Evolutionary conservation across 2,329 filamentous ascomycete species (phyloP), one percentile per base, ranked within the genome.

Genomic region (Diaporthe velutina): DNA sequence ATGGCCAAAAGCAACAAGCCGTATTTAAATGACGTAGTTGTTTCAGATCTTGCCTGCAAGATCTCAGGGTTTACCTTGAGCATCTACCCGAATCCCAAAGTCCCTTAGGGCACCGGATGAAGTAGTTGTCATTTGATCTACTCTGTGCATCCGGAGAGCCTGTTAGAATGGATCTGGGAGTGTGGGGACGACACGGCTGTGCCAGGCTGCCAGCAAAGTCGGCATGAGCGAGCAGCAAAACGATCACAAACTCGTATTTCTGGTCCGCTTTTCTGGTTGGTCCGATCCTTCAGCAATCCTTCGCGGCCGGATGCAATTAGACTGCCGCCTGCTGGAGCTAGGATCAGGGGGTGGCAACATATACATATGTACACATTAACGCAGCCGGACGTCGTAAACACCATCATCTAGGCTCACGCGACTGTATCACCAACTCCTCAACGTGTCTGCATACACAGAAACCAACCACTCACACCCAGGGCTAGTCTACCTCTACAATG

Each of bases 221-320:
- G 15, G 35, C 42, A 35, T 17, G 30, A 38, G 30, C 15, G 52
- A 66, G 48, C 30, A 38, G 30, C 22, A 35, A 38, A 30, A 35
- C 8, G 64, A 13, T 17, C 4, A n/a, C 40, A 40, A 4, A 13
- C 30, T 68, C 64, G 64, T 68, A 40, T 68, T 52, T 10, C n/a
- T 5, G 64, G 48, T 13, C 64, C 64, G 45, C 64, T 35, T 68
- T 38, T 68, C 2, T 40, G 64, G n/a, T 28, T 19, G 48, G n/a
- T 9, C 8, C 15, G 33, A 68, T 68, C 64, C 64, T 54, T 40
- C 45, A 68, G 8, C 8, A 28, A 68, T 68, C 64, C 64, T 54
- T 13, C 33, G 9, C 30, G 15, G 25, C 33, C 19, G 2, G 13
- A 38, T 8, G 45, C 2, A 7, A 40, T 22, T 17, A 38, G 50